These are phyloP conservation scores for Fusarium graminum DNA, from an alignment of 2,329 filamentous ascomycete genomes.

Conservation along the genomic window DNA sequence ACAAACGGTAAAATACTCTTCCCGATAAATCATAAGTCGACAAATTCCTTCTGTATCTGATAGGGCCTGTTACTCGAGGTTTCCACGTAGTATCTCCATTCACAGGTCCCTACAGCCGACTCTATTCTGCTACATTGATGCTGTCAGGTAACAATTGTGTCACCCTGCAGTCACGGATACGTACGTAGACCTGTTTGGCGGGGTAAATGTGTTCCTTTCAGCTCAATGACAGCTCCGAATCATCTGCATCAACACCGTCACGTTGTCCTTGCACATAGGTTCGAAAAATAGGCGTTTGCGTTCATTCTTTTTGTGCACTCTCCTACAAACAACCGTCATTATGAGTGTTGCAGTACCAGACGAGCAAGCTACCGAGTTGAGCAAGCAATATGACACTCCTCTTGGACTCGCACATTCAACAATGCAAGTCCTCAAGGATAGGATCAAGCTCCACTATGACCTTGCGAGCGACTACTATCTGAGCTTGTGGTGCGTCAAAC, in stretches of 20 bases:
- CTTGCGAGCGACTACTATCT: constrained; percentile 73
- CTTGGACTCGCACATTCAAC: constrained; percentile 61
- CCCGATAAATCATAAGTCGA: too few species aligned
- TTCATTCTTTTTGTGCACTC: background rate
- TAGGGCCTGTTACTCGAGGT: background rate
- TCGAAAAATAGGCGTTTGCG: background rate
- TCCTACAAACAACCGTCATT: background rate
- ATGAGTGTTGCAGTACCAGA: constrained; percentile 31
- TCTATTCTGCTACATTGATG: background rate
- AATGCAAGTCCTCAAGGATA: constrained; percentile 66
- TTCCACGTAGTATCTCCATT: background rate
- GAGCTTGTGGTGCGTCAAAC: constrained; percentile 64
- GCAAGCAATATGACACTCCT: constrained; percentile 61
- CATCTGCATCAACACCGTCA: constrained; percentile 2
- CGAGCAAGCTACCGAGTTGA: constrained; percentile 54
- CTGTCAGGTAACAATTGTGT: constrained; percentile 17
- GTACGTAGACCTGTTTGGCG: constrained; percentile 20
- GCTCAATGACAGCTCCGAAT: constrained; percentile 3
- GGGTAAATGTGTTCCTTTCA: constrained; percentile 22
- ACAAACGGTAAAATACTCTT: background rate
- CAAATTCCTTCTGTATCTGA: background rate
- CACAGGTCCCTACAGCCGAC: background rate
- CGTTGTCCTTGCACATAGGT: constrained; percentile 6
- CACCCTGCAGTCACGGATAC: constrained; percentile 27
- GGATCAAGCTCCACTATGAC: constrained; percentile 72